Percentiles rank a stretch among this genome's conserved stretches.
Evolutionary conservation across 176 grass and related monocot species (phyloP).

Genomic region (Canna indica): DNA sequence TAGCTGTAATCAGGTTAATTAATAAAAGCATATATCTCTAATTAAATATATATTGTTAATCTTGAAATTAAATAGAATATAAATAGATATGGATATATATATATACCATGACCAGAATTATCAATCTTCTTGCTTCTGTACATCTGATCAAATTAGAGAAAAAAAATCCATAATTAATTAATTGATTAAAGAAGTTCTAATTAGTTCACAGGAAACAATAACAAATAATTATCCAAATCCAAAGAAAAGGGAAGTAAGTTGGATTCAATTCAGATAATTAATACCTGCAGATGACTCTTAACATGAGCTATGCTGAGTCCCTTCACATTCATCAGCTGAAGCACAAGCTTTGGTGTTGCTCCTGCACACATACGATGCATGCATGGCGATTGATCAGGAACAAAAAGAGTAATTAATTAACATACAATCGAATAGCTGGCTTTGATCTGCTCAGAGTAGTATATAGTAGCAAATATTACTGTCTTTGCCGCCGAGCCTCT

Average conservation of each 20-base stretch:
- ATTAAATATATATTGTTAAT: not conserved
- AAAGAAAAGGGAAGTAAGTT: not conserved
- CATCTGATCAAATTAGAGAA: constrained; percentile 31
- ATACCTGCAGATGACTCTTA: constrained; percentile 77
- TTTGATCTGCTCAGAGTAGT: too few relatives aligned
- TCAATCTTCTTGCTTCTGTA: constrained; percentile 70
- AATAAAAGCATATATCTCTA: too few relatives aligned
- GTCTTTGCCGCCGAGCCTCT: constrained; percentile 64
- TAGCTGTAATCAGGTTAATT: too few relatives aligned
- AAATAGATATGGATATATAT: not conserved
- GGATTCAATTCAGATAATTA: not conserved
- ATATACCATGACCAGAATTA: constrained; percentile 38
- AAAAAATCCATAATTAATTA: not conserved
- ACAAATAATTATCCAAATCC: not conserved
- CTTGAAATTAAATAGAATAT: not conserved
- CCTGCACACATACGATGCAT: constrained; percentile 15
- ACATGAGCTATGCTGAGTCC: constrained; percentile 74
- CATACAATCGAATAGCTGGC: not conserved
- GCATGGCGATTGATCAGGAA: too few relatives aligned
- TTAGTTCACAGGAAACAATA: not conserved
- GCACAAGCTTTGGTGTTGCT: constrained; percentile 67
- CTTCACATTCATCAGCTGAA: constrained; percentile 64
- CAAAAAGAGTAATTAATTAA: not conserved
- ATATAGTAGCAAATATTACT: too few relatives aligned
- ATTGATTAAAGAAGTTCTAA: not conserved